These are phyloP conservation scores for Gossypium davidsonii DNA, from an alignment of 441 rosid genomes.

Conservation along the genomic window DNA sequence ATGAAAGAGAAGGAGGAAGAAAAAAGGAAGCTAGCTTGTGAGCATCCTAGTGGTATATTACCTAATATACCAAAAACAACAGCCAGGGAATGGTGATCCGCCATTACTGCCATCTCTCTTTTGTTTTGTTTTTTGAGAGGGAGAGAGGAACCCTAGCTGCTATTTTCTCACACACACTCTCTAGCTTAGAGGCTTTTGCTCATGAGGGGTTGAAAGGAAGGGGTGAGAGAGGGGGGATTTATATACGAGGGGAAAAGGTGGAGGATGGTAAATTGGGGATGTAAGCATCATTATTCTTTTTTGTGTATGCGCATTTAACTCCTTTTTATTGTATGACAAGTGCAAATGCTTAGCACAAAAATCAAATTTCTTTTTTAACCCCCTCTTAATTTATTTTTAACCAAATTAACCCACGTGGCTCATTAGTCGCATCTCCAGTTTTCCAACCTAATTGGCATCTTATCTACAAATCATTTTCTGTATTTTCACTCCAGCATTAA, in stretches of 20 bases:
- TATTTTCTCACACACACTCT: background rate
- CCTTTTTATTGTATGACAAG: conserved; percentile 62
- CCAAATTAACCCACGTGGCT: conserved; percentile 24
- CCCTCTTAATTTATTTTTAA: conserved; percentile 11
- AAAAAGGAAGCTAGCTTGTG: background rate
- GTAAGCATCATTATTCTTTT: background rate
- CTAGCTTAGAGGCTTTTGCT: background rate
- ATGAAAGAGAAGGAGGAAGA: background rate
- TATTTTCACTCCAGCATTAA: background rate
- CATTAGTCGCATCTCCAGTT: conserved; percentile 19
- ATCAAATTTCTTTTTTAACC: background rate
- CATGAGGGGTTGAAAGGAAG: conserved; percentile 16
- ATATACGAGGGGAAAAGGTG: background rate
- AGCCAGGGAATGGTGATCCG: conserved; percentile 20
- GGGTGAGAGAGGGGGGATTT: conserved; percentile 2
- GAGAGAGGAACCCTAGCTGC: conserved; percentile 33
- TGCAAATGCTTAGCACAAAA: conserved; percentile 42
- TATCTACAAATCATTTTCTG: background rate
- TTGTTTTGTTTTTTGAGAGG: background rate
- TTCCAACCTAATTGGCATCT: background rate
- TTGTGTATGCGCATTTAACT: conserved; percentile 32
- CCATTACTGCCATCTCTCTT: conserved; percentile 10
- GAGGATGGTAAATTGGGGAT: background rate
- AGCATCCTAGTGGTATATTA: conserved; percentile 20
- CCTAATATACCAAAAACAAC: conserved; percentile 65